Evolutionary conservation across 768 basidiomycete genomes (phyloP), one percentile per base, ranked within the genome.

Genomic region (Boletus reticulatus): DNA sequence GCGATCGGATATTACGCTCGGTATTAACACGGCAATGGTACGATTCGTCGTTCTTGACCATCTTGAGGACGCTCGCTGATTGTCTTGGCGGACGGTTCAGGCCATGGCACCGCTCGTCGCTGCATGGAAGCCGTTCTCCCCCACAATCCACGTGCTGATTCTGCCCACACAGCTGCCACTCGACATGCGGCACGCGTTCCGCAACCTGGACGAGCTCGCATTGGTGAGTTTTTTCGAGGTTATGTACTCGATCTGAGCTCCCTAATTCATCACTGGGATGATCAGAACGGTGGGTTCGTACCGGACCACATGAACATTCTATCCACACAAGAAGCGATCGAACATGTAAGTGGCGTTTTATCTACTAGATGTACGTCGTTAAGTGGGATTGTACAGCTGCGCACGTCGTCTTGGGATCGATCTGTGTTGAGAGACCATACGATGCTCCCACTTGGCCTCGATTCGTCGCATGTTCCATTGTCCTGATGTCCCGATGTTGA

Each of bases 301-400:
- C 88, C 88, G 10, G 83, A 89, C 58, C 87, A 92, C 61, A 91
- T 92, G 88, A 88, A 92, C 64, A 70, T 92, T 20, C 63, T 92
- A 14, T 77, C 85, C 10, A 74, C 73, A 12, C 48, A 66, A 5
- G 84, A 88, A 41, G 87, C 88, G 12, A 63, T 76, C 17, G 72
- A 73, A 37, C 85, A 90, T 67, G 90, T 90, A 32, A 52, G 69
- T 60, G n/a, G 24, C 9, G 29, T 48, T 8, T 24, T 16, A 38
- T n/a, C 9, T 4, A 17, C 14, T n/a, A n/a, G n/a, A 17, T 11
- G 4, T n/a, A 43, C 10, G 10, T 4, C 7, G 16, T 12, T 31
- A 22, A 13, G 34, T 50, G 4, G 17, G 45, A 39, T 9, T 22
- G 48, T n/a, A 39, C 54, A 89, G 88, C 71, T 89, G 48, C 70